Percentiles rank a stretch among this genome's conserved stretches.
These are phyloP conservation scores for Piromyces finnis DNA, from an alignment of 192 early-diverging fungal species.

Conservation along the genomic window DNA sequence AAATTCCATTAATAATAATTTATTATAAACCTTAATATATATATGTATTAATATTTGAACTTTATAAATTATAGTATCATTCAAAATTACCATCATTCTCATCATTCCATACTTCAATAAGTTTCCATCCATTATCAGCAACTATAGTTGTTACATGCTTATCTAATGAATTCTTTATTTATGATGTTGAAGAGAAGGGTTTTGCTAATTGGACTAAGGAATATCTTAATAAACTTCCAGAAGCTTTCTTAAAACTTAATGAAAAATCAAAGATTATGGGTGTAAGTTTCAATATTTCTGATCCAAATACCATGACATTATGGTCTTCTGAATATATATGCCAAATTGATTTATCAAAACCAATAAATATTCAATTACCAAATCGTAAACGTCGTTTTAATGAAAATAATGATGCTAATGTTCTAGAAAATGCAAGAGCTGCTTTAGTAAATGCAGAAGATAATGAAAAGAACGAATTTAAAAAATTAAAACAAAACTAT, in stretches of 20 bases:
- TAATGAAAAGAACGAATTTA: slow-evolving; percentile 22
- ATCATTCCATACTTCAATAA: slow-evolving; percentile 41
- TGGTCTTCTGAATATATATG: slow-evolving; percentile 55
- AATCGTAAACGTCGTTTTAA: not conserved
- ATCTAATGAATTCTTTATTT: slow-evolving; percentile 62
- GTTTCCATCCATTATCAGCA: slow-evolving; percentile 34
- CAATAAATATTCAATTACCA: slow-evolving; percentile 6
- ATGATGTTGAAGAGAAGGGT: slow-evolving; percentile 43
- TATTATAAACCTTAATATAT: too few relatives aligned
- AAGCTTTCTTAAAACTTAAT: slow-evolving; percentile 31
- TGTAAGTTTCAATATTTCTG: slow-evolving; percentile 44
- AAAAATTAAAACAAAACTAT: slow-evolving; percentile 9
- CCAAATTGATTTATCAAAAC: slow-evolving; percentile 46
- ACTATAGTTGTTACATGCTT: slow-evolving; percentile 35
- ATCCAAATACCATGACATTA: slow-evolving; percentile 38
- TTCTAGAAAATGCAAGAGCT: not conserved
- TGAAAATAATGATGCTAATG: not conserved
- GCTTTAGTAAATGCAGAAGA: slow-evolving; percentile 11
- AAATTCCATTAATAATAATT: too few relatives aligned
- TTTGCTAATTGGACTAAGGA: slow-evolving; percentile 69
- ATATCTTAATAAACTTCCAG: slow-evolving; percentile 48
- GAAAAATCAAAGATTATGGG: slow-evolving; percentile 47
- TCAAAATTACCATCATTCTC: slow-evolving; percentile 38
- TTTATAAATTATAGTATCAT: too few relatives aligned
- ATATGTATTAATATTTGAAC: too few relatives aligned